Conservation (phyloP, 176 grass and related monocot genomes). For the Dactylis glomerata region DNA sequence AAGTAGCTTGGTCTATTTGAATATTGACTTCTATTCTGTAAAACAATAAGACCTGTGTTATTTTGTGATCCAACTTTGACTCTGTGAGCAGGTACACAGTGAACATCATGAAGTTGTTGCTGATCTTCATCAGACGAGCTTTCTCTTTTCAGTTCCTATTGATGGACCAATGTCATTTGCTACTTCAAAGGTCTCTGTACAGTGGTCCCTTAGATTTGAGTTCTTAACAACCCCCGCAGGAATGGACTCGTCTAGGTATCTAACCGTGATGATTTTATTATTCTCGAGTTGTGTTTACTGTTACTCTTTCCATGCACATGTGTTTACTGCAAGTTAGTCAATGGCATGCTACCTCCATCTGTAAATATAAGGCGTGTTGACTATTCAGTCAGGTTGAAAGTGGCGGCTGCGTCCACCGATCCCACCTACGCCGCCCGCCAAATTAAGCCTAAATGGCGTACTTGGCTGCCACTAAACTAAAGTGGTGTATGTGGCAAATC, state of each 20-base stretch:
- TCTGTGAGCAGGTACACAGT: slow-evolving; percentile 63
- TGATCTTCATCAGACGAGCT: slow-evolving; percentile 90
- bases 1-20: background rate
- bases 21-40: background rate
- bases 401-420: too few species aligned
- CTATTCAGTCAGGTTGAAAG: too few species aligned
- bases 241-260: slow-evolving; percentile 69
- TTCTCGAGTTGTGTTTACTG: background rate
- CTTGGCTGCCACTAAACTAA: too few species aligned
- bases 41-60: background rate
- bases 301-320: background rate
- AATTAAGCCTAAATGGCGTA: too few species aligned
- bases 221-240: slow-evolving; percentile 86
- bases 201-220: slow-evolving; percentile 92
- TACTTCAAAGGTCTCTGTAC: slow-evolving; percentile 79
- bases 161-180: slow-evolving; percentile 95
- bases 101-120: slow-evolving; percentile 94
- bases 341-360: background rate
- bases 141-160: slow-evolving; percentile 92
- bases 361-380: too few species aligned
- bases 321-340: background rate
- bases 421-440: too few species aligned
- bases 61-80: slow-evolving; percentile 2
- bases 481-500: too few species aligned
- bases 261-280: background rate